These are phyloP conservation scores for Penicillium sp. DNA, from an alignment of 2,329 filamentous ascomycete genomes.

Conservation along the genomic window DNA sequence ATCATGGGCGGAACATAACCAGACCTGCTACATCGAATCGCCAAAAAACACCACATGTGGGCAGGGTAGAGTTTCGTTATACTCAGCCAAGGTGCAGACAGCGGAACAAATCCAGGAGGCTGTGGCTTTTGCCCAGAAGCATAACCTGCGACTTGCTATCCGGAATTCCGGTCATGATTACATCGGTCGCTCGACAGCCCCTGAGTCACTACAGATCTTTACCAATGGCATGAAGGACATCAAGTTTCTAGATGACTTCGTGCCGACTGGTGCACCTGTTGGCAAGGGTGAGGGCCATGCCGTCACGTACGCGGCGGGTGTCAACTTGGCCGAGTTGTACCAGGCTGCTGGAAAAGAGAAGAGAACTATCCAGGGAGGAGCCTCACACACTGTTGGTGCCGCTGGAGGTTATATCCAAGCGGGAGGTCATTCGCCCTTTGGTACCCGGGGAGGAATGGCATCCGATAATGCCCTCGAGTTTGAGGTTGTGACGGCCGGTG, in stretches of 20 bases:
- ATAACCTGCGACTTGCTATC: constrained; percentile 36
- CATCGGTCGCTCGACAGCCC: constrained; percentile 34
- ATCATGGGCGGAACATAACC: constrained; percentile 36
- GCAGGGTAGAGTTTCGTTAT: constrained; percentile 41
- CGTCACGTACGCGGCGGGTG: constrained; percentile 55
- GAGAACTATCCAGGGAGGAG: constrained; percentile 38
- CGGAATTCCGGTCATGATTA: constrained; percentile 44
- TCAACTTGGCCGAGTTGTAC: constrained; percentile 46
- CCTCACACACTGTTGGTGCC: constrained; percentile 49
- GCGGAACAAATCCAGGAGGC: constrained; percentile 39
- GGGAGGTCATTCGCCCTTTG: constrained; percentile 55
- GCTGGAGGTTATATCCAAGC: constrained; percentile 62
- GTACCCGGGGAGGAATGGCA: constrained; percentile 44
- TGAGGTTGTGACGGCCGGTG: constrained; percentile 32
- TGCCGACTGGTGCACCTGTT: constrained; percentile 13
- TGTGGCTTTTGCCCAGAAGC: constrained; percentile 37
- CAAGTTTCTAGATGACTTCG: constrained; percentile 29
- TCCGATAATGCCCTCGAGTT: constrained; percentile 40
- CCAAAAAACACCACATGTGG: constrained; percentile 26
- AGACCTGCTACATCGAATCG: constrained; percentile 40
- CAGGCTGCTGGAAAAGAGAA: constrained; percentile 10
- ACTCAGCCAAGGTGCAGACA: constrained; percentile 37
- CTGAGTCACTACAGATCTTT: constrained; percentile 39
- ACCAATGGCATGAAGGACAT: constrained; percentile 36
- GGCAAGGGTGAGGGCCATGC: constrained; percentile 31